A percentile compares a stretch with the other conserved stretches of the same genome.
Conservation (phyloP, 352 stramenopile genomes). For the Pythium grandisporangium region DNA sequence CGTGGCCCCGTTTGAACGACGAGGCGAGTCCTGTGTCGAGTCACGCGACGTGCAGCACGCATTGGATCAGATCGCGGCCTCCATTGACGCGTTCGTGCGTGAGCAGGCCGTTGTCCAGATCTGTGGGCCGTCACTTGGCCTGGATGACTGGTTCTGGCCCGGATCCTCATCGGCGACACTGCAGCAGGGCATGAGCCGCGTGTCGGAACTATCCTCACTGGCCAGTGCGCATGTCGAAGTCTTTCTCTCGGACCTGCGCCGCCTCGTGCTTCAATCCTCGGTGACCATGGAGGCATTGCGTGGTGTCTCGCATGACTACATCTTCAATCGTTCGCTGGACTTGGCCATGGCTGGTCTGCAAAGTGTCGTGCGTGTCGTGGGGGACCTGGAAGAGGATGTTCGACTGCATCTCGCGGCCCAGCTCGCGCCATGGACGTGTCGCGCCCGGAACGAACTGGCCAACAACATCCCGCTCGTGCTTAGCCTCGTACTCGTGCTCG, state of each 20-base stretch:
- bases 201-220: slow-evolving; percentile 7
- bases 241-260: slow-evolving; percentile 38
- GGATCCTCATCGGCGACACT: too few relatives aligned
- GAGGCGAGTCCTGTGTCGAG: slow-evolving; percentile 40
- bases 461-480: slow-evolving; percentile 28
- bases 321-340: slow-evolving; percentile 54
- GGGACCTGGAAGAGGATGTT: slow-evolving; percentile 18
- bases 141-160: background rate
- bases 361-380: slow-evolving; percentile 33
- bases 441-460: slow-evolving; percentile 37
- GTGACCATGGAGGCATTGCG: slow-evolving; percentile 35
- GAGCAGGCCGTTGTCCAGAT: slow-evolving; percentile 21
- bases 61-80: slow-evolving; percentile 28
- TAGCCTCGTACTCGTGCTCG: slow-evolving; percentile 18
- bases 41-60: slow-evolving; percentile 36
- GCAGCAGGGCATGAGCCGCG: slow-evolving; percentile 1
- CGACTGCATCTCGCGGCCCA: slow-evolving; percentile 32
- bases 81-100: slow-evolving; percentile 36
- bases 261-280: slow-evolving; percentile 24
- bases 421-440: slow-evolving; percentile 42
- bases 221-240: slow-evolving; percentile 23
- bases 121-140: slow-evolving; percentile 17
- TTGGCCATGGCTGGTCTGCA: slow-evolving; percentile 43
- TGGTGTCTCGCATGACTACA: slow-evolving; percentile 31
- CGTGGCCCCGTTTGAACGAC: slow-evolving; percentile 31